These are phyloP conservation scores for Gloeopeniophorella convolvens DNA, from an alignment of 768 basidiomycete genomes.

Conservation along the genomic window DNA sequence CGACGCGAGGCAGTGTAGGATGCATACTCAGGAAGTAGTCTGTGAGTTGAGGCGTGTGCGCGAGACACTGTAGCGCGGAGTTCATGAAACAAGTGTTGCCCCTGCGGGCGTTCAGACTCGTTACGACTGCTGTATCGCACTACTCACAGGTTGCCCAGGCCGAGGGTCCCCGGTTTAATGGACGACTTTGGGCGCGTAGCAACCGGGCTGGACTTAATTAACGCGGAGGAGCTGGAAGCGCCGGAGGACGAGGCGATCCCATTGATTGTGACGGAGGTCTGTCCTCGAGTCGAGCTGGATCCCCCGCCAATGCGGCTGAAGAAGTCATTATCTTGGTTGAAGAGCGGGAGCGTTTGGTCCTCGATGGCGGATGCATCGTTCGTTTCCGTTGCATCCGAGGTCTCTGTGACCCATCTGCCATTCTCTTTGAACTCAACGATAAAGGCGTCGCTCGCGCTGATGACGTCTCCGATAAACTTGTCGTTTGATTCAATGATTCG, in stretches of 20 bases:
- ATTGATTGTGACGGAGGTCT: slow-evolving; percentile 9
- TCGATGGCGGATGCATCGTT: background rate
- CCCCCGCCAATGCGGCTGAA: slow-evolving; percentile 15
- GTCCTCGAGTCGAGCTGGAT: slow-evolving; percentile 3
- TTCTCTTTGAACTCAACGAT: slow-evolving; percentile 65
- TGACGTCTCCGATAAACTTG: slow-evolving; percentile 50
- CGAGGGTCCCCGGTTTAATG: slow-evolving; percentile 69
- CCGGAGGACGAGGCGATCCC: slow-evolving; percentile 15
- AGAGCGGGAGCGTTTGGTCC: slow-evolving; percentile 18
- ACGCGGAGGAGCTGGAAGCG: slow-evolving; percentile 9
- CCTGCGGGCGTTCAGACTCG: slow-evolving; percentile 36
- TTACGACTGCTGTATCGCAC: too few species aligned
- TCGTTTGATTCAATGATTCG: slow-evolving; percentile 41
- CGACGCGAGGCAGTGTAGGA: background rate
- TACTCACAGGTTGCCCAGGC: slow-evolving; percentile 83
- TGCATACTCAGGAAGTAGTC: slow-evolving; percentile 85
- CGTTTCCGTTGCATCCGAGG: background rate
- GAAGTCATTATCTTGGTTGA: slow-evolving; percentile 20
- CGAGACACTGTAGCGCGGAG: slow-evolving; percentile 93
- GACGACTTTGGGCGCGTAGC: slow-evolving; percentile 29
- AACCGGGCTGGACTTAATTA: slow-evolving; percentile 9
- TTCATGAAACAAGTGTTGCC: slow-evolving; percentile 99
- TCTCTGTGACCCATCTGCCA: slow-evolving; percentile 49
- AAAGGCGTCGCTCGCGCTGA: slow-evolving; percentile 61
- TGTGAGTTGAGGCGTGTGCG: slow-evolving; percentile 82